phyloP scores from a whole-genome alignment of 1,284 basidiomycete genomes.

The Cutaneotrichosporon cutaneum region DNA sequence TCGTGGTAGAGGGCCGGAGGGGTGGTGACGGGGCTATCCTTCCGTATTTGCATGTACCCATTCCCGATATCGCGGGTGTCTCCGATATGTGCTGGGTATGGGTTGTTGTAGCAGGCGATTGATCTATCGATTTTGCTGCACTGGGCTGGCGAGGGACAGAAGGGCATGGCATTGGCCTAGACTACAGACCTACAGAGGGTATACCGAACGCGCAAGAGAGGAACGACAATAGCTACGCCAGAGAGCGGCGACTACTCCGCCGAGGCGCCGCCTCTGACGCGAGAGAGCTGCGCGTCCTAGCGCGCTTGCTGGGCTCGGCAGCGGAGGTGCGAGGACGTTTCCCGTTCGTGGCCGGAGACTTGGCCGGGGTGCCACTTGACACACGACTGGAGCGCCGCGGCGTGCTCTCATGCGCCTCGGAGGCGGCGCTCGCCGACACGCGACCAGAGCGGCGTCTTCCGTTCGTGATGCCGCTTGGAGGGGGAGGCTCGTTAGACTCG shows the following conservation, averaged over 20 bases:
- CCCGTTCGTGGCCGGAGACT: neutral
- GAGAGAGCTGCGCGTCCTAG: neutral
- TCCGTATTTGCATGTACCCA: slow-evolving; percentile 38
- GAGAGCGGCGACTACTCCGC: neutral
- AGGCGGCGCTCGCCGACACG: neutral
- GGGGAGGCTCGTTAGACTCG: neutral
- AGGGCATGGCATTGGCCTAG: neutral
- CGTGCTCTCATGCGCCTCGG: neutral
- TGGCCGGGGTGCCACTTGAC: neutral
- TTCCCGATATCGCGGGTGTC: slow-evolving; percentile 17
- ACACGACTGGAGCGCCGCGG: no score
- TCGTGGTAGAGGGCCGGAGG: slow-evolving; percentile 25
- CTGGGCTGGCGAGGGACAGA: no score
- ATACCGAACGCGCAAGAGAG: no score
- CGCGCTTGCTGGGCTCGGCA: neutral
- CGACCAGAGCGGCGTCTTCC: neutral
- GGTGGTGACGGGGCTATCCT: slow-evolving; percentile 30
- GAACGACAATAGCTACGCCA: neutral
- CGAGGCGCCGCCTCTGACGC: neutral
- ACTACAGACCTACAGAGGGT: no score
- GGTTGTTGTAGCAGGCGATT: slow-evolving; percentile 1
- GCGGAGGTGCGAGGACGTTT: neutral
- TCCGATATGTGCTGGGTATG: neutral
- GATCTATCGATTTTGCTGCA: neutral
- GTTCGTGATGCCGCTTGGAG: neutral